A percentile compares a stretch with the other conserved stretches of the same genome.
phyloP scores from a whole-genome alignment of 1,284 basidiomycete species.

The Neonothopanus nambi region DNA sequence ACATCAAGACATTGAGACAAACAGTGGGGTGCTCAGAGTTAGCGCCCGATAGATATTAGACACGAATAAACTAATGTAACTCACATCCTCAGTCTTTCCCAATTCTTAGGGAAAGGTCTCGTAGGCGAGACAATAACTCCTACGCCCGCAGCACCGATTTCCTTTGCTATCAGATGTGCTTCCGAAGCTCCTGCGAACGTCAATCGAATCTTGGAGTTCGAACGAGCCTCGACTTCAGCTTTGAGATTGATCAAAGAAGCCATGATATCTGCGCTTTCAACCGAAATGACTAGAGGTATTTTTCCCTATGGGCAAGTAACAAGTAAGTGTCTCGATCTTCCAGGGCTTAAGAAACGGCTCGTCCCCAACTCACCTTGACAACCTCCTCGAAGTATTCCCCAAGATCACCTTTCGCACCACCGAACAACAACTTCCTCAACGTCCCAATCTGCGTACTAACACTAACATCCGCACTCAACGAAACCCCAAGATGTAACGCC shows the following conservation, averaged over 20 bases:
- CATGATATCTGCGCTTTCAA: conserved; percentile 73
- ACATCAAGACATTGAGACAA: conserved; percentile 25
- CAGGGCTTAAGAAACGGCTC: conserved; percentile 23
- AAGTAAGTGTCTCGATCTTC: neutral
- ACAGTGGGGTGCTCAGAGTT: too few species aligned
- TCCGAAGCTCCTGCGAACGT: conserved; percentile 73
- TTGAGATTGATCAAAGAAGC: conserved; percentile 69
- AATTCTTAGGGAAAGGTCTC: conserved; percentile 57
- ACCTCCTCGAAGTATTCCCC: conserved; percentile 50
- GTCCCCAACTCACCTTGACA: conserved; percentile 34
- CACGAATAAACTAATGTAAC: too few species aligned
- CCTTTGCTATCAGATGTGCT: conserved; percentile 72
- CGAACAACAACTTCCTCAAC: conserved; percentile 55
- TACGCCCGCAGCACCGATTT: conserved; percentile 69
- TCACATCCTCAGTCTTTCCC: conserved; percentile 55
- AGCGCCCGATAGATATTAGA: too few species aligned
- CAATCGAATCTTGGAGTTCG: conserved; percentile 41
- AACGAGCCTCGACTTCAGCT: conserved; percentile 52
- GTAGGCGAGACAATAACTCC: conserved; percentile 72
- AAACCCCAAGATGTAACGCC: conserved; percentile 73
- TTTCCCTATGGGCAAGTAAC: conserved; percentile 32
- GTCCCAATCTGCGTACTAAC: conserved; percentile 72
- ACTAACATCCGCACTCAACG: conserved; percentile 40
- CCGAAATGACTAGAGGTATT: conserved; percentile 55
- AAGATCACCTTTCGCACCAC: conserved; percentile 39